These are phyloP conservation scores for Sicyos edulis DNA, from an alignment of 306 rosid species.

Conservation along the genomic window DNA sequence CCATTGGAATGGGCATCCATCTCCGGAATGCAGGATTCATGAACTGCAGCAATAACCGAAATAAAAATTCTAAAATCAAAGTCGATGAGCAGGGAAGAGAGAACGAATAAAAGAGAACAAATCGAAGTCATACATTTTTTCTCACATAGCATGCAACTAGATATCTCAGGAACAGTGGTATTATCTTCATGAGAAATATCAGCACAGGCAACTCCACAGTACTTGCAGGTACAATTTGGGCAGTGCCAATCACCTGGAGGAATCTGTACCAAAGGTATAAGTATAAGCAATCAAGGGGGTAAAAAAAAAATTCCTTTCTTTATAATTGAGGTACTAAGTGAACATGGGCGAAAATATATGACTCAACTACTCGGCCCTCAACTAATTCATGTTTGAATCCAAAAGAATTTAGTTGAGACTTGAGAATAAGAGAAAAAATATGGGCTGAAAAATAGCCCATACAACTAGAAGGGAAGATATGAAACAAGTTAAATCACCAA, in stretches of 20 bases:
- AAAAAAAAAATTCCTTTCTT: background rate
- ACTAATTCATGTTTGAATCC: background rate
- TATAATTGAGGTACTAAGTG: background rate
- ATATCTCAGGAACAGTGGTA: slow-evolving; percentile 29
- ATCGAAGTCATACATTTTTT: slow-evolving; percentile 67
- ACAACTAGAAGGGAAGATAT: background rate
- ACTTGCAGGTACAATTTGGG: slow-evolving; percentile 47
- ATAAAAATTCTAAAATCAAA: slow-evolving; percentile 22
- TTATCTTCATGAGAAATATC: slow-evolving; percentile 34
- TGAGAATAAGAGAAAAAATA: too few relatives aligned
- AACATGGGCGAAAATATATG: background rate
- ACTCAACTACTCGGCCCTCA: background rate
- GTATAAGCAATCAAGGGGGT: background rate
- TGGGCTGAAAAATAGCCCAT: background rate
- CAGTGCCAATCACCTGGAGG: slow-evolving; percentile 97
- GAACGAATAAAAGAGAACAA: slow-evolving; percentile 23
- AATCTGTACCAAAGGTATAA: slow-evolving; percentile 38
- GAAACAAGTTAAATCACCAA: background rate
- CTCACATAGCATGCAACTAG: slow-evolving; percentile 70
- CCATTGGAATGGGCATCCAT: slow-evolving; percentile 34
- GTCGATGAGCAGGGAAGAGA: background rate
- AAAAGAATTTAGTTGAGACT: background rate
- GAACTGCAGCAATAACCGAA: slow-evolving; percentile 46
- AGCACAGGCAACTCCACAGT: slow-evolving; percentile 37
- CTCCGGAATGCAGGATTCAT: slow-evolving; percentile 51